Base-by-base conservation (phyloP, 116 monocot genomes). In the Dioscorea cayenensis region DNA sequence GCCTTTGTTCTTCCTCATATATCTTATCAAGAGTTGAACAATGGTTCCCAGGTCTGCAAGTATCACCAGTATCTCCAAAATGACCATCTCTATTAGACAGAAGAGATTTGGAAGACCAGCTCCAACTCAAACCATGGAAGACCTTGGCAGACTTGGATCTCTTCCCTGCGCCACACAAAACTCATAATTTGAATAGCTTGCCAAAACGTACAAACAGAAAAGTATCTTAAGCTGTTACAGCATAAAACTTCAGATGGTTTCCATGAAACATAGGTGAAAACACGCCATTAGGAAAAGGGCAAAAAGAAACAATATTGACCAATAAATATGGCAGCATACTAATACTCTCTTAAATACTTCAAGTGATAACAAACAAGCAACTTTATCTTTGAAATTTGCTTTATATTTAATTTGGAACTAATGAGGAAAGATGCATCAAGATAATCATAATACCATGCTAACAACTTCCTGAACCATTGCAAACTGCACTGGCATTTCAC, bases 71-170 rank as follows among this genome's bases (percentile, higher is more conserved):
- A 23, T 66, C 73, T 71, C 50, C 73, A 49, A 72, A 11, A 60
- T 70, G 68, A 35, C 73, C 62, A 72, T 77, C 80, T 68, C 60
- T 85, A 63, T 67, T 85, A 49, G 80, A 80, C 20, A 66, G 80
- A 16, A 72, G 72, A 28, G 86, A 81, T 77, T 70, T 95, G 64
- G 82, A 83, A 71, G 89, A 92, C 89, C 89, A 87, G 72, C 76
- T 91, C 84, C 86, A 95, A 13, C 89, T 86, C 21, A 95, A 66
- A 48, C 77, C 71, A 71, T 71, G 81, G 63, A 89, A 88, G 14
- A 94, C 94, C 78, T 90, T 94, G 1, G 94, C 91, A 19, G 94
- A 85, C 75, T 91, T 90, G 58, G 73, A 77, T 55, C 66, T 89
- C 73, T 79, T 89, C 14, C 82, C 95, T 91, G 75, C 7, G 74